Evolutionary conservation across 192 early-diverging fungal genomes (phyloP).

Genomic region (Linnemannia exigua): DNA sequence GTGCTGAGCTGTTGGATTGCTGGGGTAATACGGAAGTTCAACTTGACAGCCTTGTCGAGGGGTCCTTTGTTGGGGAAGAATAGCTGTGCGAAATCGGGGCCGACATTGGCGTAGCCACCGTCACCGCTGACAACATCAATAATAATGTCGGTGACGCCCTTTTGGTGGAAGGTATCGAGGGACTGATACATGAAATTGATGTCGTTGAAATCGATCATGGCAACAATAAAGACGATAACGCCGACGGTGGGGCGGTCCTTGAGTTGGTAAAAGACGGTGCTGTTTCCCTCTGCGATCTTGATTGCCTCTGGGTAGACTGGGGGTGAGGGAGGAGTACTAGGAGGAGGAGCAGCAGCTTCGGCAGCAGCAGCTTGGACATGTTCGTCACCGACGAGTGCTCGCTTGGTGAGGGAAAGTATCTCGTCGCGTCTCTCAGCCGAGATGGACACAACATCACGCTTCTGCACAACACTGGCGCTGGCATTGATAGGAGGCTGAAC

Average conservation of each 20-base stretch:
- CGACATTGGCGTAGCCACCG: slow-evolving; percentile 20
- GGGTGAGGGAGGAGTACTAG: neutral
- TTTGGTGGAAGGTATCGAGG: neutral
- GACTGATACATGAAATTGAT: neutral
- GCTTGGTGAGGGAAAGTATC: neutral
- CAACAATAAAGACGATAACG: slow-evolving; percentile 11
- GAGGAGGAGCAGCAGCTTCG: neutral
- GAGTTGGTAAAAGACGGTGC: slow-evolving; percentile 19
- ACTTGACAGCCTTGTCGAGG: neutral
- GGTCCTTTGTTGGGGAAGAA: slow-evolving; percentile 29
- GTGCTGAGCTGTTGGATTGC: neutral
- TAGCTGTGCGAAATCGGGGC: neutral
- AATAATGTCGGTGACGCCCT: slow-evolving; percentile 21
- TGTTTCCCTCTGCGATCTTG: slow-evolving; percentile 6
- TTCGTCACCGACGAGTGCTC: neutral
- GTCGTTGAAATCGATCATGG: neutral
- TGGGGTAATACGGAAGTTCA: neutral
- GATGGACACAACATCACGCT: neutral
- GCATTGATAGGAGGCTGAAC: neutral
- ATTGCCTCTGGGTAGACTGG: neutral
- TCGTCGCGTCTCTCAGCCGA: neutral
- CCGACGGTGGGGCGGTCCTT: slow-evolving; percentile 25
- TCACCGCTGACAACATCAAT: slow-evolving; percentile 25
- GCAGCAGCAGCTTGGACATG: neutral
- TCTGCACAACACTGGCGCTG: neutral